A percentile compares a stretch with the other conserved stretches of the same genome.
Conservation (phyloP, 306 rosid genomes). For the Gastrolobium bilobum region DNA sequence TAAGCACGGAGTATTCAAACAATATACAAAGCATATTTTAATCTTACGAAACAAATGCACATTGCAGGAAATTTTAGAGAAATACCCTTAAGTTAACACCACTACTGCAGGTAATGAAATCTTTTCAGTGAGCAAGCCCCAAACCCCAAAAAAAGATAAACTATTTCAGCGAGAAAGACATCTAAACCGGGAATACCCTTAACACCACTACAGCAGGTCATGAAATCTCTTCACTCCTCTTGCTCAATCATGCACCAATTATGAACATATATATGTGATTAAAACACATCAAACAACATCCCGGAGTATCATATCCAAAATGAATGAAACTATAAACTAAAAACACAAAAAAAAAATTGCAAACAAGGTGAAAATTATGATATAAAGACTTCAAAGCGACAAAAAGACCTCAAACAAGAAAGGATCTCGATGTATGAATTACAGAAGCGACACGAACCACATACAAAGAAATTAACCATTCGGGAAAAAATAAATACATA, state of each 20-base stretch:
- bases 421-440: not conserved
- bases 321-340: not conserved
- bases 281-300: conserved; percentile 10
- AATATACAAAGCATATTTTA: not conserved
- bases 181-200: conserved; percentile 1
- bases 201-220: conserved; percentile 14
- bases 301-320: conserved; percentile 7
- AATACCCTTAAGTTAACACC: too few species aligned
- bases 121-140: not conserved
- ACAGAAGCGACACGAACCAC: conserved; percentile 4
- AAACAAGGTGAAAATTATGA: too few species aligned
- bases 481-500: not conserved
- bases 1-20: not conserved
- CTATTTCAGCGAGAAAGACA: not conserved
- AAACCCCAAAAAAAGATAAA: conserved; percentile 3
- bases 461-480: not conserved
- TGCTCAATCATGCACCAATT: not conserved
- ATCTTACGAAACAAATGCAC: conserved; percentile 16
- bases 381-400: too few species aligned
- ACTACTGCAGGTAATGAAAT: too few species aligned
- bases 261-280: not conserved
- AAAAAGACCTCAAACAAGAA: not conserved
- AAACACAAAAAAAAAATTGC: not conserved
- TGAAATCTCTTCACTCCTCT: conserved; percentile 4
- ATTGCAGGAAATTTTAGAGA: not conserved